Evolutionary conservation across 2,329 filamentous ascomycete genomes (phyloP).

Genomic region (Fusarium pseudograminearum): DNA sequence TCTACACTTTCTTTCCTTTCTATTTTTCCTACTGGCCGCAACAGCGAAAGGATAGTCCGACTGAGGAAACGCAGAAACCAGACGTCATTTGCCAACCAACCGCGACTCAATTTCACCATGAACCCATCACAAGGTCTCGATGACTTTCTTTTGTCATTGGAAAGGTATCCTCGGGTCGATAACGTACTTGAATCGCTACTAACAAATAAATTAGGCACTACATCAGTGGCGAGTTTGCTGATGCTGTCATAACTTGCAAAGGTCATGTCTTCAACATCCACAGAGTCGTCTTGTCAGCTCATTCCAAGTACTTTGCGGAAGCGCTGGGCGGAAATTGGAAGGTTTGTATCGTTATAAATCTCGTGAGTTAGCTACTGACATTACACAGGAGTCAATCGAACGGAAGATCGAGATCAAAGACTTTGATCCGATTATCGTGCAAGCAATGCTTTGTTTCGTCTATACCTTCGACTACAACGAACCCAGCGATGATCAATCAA

Average conservation of each 20-base stretch:
- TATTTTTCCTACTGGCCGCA: too few species aligned
- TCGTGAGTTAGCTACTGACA: background rate
- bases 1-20: too few species aligned
- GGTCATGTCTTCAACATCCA: background rate
- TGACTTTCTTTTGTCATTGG: background rate
- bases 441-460: slow-evolving; percentile 19
- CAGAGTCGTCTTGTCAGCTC: background rate
- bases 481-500: background rate
- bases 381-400: background rate
- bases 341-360: background rate
- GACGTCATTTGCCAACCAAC: too few species aligned
- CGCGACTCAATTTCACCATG: too few species aligned
- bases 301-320: background rate
- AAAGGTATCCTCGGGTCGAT: background rate
- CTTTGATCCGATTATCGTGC: slow-evolving; percentile 2
- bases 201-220: accelerated
- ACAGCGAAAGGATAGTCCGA: too few species aligned
- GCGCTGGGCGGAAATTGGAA: background rate
- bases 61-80: too few species aligned
- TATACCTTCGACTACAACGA: slow-evolving; percentile 14
- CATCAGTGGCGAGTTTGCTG: background rate
- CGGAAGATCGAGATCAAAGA: background rate
- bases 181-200: background rate
- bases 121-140: too few species aligned
- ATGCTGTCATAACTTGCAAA: background rate